A percentile compares a stretch with the other conserved stretches of the same genome.
Conservation (phyloP, 805 yeast genomes). For the Yamadazyma paraphyllophila region DNA sequence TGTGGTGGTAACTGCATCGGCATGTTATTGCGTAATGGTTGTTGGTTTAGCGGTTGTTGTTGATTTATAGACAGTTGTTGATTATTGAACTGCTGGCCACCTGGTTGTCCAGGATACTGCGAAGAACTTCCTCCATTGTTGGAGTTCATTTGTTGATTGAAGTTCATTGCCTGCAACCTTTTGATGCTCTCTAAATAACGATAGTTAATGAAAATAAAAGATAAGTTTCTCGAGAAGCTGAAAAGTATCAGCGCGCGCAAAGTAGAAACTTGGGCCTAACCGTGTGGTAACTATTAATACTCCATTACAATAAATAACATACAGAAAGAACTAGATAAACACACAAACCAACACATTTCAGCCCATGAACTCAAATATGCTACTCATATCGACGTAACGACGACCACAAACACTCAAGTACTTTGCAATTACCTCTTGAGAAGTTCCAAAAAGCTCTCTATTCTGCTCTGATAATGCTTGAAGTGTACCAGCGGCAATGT, state of each 20-base stretch:
- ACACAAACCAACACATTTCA: neutral
- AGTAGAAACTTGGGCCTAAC: neutral
- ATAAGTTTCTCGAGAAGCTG: neutral
- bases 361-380: conserved; percentile 65
- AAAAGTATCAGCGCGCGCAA: neutral
- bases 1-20: conserved; percentile 23
- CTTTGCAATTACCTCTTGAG: conserved; percentile 60
- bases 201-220: neutral
- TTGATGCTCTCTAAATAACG: no score
- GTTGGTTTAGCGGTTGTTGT: conserved; percentile 5
- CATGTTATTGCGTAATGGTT: conserved; percentile 12
- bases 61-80: conserved; percentile 4
- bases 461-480: conserved; percentile 81
- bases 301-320: no score
- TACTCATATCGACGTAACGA: conserved; percentile 81
- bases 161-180: conserved; percentile 10
- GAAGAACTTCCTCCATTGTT: conserved; percentile 5
- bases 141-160: conserved; percentile 12
- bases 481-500: conserved; percentile 51
- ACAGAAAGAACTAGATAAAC: no score
- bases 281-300: no score
- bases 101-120: neutral
- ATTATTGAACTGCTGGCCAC: conserved; percentile 1
- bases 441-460: conserved; percentile 53
- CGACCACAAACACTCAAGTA: conserved; percentile 83